These are phyloP conservation scores for Globisporangium nodosum DNA, from an alignment of 352 stramenopile genomes.

Conservation along the genomic window DNA sequence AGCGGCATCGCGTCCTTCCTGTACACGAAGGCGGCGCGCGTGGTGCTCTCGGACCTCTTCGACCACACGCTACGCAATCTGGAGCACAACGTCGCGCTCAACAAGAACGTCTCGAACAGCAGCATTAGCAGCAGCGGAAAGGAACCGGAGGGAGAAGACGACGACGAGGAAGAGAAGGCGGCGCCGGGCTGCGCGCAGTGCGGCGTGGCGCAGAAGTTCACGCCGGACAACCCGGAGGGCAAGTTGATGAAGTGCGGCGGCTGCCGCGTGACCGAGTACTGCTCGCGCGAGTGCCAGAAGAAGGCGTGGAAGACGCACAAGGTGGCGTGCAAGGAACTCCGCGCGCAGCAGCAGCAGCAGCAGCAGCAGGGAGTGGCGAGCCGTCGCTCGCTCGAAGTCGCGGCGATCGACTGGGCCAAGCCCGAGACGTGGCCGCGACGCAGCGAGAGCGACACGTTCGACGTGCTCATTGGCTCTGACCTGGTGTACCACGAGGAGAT, in stretches of 20 bases:
- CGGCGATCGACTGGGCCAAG: conserved; percentile 78
- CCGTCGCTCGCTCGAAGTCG: conserved; percentile 38
- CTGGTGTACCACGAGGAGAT: conserved; percentile 86
- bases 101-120: conserved; percentile 22
- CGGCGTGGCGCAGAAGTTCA: conserved; percentile 67
- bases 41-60: conserved; percentile 85
- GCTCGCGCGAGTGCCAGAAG: conserved; percentile 82
- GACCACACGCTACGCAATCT: conserved; percentile 80
- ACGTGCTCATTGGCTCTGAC: conserved; percentile 79
- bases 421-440: conserved; percentile 57
- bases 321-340: conserved; percentile 69
- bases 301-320: conserved; percentile 86
- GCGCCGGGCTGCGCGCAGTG: conserved; percentile 56
- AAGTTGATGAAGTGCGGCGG: conserved; percentile 83
- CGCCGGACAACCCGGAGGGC: conserved; percentile 75
- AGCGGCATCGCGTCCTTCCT: conserved; percentile 71
- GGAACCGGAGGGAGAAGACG: conserved; percentile 1
- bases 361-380: neutral
- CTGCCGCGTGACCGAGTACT: conserved; percentile 75
- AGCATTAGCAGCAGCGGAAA: neutral
- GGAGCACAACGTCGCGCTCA: conserved; percentile 74
- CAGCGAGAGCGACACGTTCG: conserved; percentile 33
- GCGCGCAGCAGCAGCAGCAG: conserved; percentile 20
- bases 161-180: conserved; percentile 25
- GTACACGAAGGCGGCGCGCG: conserved; percentile 65